A percentile compares a stretch with the other conserved stretches of the same genome.
Evolutionary conservation across 2,329 filamentous ascomycete species (phyloP).

Genomic region (Didymella glomerata): DNA sequence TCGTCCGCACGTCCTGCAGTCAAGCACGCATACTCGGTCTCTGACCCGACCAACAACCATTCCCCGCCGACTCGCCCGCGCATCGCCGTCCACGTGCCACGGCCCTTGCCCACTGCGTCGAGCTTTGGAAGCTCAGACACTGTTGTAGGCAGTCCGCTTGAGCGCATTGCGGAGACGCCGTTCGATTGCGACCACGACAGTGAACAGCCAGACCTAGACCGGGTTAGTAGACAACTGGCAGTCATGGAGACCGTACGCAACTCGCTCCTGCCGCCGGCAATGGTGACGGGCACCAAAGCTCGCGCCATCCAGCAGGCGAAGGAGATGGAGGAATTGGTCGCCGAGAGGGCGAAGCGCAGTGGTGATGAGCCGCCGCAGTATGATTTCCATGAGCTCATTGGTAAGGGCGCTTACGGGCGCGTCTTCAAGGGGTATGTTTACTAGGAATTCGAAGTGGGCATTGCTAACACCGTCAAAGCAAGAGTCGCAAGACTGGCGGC

Average conservation of each 20-base stretch:
- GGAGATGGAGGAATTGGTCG: constrained; percentile 72
- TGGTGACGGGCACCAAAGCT: constrained; percentile 57
- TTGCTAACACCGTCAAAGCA: constrained; percentile 41
- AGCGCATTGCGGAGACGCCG: constrained; percentile 39
- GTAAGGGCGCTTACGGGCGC: constrained; percentile 76
- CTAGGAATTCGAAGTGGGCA: not conserved
- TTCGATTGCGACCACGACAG: constrained; percentile 25
- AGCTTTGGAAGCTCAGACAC: constrained; percentile 29
- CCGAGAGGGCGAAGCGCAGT: constrained; percentile 67
- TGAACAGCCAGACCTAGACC: constrained; percentile 17
- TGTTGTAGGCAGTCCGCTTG: constrained; percentile 32
- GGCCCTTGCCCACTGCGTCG: constrained; percentile 20
- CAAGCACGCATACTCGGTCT: constrained; percentile 31
- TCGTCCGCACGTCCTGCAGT: constrained; percentile 1
- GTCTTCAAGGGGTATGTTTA: constrained; percentile 70
- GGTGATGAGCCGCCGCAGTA: constrained; percentile 71
- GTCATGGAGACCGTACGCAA: constrained; percentile 43
- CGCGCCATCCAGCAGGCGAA: constrained; percentile 74
- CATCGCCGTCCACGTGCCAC: constrained; percentile 15
- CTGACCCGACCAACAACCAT: constrained; percentile 34
- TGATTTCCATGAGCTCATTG: constrained; percentile 75
- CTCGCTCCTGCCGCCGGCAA: constrained; percentile 39
- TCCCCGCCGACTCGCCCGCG: constrained; percentile 20
- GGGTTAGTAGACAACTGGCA: constrained; percentile 14
- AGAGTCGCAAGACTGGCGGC: constrained; percentile 53